These are phyloP conservation scores for Zasmidium cellare DNA, from an alignment of 2,329 filamentous ascomycete species.

Conservation along the genomic window DNA sequence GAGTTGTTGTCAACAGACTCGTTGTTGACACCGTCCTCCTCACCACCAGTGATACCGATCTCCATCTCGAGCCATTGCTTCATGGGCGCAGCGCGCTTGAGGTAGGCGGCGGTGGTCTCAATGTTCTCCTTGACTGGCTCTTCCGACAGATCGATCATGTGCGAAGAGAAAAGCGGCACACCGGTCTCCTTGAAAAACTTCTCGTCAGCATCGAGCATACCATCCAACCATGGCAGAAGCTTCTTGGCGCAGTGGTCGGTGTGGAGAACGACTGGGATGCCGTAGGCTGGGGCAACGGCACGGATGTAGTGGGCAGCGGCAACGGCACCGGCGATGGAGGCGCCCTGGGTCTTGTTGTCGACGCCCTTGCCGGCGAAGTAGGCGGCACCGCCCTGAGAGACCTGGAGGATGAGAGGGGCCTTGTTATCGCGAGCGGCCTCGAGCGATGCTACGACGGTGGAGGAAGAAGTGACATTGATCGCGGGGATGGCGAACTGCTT, in stretches of 20 bases:
- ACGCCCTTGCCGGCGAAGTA: constrained; percentile 63
- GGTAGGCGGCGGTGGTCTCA: constrained; percentile 85
- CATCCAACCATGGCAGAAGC: constrained; percentile 95
- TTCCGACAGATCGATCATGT: constrained; percentile 99
- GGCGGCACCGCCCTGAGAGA: constrained; percentile 89
- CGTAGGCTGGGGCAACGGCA: constrained; percentile 81
- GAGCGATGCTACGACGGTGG: constrained; percentile 79
- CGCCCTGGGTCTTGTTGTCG: constrained; percentile 78
- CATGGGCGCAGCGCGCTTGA: constrained; percentile 91
- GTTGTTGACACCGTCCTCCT: constrained; percentile 99
- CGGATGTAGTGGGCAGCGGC: constrained; percentile 94
- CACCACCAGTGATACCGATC: constrained; percentile 93
- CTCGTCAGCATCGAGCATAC: constrained; percentile 94
- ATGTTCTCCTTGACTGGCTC: constrained; percentile 90
- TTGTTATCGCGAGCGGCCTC: constrained; percentile 94
- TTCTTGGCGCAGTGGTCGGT: constrained; percentile 99
- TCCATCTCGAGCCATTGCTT: constrained; percentile 99
- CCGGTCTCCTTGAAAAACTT: constrained; percentile 89
- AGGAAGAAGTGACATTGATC: constrained; percentile 87
- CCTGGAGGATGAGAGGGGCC: constrained; percentile 88
- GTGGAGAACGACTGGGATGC: constrained; percentile 88
- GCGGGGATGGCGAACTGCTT: constrained; percentile 77
- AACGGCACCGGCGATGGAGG: constrained; percentile 83
- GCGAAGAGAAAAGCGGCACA: constrained; percentile 89
- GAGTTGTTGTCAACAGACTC: constrained; percentile 95